Percentiles rank a stretch among this genome's conserved stretches.
Conservation (phyloP, 345 rosid genomes). For the Bruguiera sexangula region DNA sequence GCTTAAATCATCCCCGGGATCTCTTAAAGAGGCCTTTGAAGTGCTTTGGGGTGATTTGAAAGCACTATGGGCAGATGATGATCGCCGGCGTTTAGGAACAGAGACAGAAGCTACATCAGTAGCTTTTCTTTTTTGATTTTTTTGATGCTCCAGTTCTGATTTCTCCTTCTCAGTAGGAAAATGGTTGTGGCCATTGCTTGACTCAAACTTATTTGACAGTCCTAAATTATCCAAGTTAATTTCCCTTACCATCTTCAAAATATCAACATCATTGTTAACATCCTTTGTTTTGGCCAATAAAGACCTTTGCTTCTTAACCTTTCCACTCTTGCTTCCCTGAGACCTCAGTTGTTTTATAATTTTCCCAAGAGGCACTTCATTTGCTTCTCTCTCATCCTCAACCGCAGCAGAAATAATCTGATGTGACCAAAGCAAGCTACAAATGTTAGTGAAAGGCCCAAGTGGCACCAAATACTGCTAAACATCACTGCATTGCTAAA, state of each 20-base stretch:
- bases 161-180: constrained; percentile 40
- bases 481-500: constrained; percentile 12
- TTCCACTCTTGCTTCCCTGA: constrained; percentile 57
- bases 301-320: constrained; percentile 46
- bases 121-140: constrained; percentile 50
- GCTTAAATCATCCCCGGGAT: constrained; percentile 32
- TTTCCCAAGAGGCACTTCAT: constrained; percentile 74
- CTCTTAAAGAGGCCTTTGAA: constrained; percentile 33
- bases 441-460: constrained; percentile 15
- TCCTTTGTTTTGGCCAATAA: constrained; percentile 42
- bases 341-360: constrained; percentile 69
- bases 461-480: constrained; percentile 9
- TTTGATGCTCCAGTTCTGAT: constrained; percentile 40
- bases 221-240: constrained; percentile 69
- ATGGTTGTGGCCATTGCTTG: constrained; percentile 76
- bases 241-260: constrained; percentile 89
- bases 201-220: constrained; percentile 53
- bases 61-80: constrained; percentile 54
- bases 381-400: constrained; percentile 61
- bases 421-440: constrained; percentile 20
- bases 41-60: constrained; percentile 45
- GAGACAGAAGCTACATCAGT: constrained; percentile 46
- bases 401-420: constrained; percentile 49
- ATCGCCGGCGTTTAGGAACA: constrained; percentile 80
- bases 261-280: constrained; percentile 68